Evolutionary conservation across 1,284 basidiomycete genomes (phyloP).

Genomic region (Trichosporon sp.): DNA sequence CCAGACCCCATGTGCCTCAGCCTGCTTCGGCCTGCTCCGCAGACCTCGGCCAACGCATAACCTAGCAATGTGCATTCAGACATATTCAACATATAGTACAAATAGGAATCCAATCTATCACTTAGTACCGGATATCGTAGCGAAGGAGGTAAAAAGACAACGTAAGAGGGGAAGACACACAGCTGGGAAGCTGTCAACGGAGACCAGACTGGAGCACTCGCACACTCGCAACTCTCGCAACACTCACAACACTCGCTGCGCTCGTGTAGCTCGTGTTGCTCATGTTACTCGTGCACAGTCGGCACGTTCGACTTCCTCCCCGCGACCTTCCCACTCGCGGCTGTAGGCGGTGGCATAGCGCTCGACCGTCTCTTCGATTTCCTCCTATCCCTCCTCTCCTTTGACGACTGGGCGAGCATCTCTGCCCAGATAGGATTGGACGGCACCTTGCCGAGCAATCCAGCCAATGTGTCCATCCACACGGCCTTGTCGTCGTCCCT

Average conservation of each 20-base stretch:
- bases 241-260: neutral
- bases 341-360: neutral
- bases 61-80: neutral
- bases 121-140: too few species aligned
- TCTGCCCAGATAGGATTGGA: slow-evolving; percentile 87
- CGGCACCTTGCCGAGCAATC: slow-evolving; percentile 77
- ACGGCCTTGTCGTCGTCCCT: slow-evolving; percentile 76
- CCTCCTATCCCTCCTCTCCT: slow-evolving; percentile 1
- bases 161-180: too few species aligned
- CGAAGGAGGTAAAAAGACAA: too few species aligned
- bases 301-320: neutral
- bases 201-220: too few species aligned
- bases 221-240: neutral
- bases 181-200: too few species aligned
- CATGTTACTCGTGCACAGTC: neutral
- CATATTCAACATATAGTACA: neutral
- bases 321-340: neutral
- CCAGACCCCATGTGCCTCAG: too few species aligned
- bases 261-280: neutral
- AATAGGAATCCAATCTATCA: neutral
- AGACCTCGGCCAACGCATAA: neutral
- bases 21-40: too few species aligned
- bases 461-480: slow-evolving; percentile 78
- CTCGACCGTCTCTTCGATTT: neutral
- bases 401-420: slow-evolving; percentile 51